Evolutionary conservation across 305 asterid genomes (phyloP), one percentile per base, ranked within the genome.

Genomic region (Caryopteris hybrid): DNA sequence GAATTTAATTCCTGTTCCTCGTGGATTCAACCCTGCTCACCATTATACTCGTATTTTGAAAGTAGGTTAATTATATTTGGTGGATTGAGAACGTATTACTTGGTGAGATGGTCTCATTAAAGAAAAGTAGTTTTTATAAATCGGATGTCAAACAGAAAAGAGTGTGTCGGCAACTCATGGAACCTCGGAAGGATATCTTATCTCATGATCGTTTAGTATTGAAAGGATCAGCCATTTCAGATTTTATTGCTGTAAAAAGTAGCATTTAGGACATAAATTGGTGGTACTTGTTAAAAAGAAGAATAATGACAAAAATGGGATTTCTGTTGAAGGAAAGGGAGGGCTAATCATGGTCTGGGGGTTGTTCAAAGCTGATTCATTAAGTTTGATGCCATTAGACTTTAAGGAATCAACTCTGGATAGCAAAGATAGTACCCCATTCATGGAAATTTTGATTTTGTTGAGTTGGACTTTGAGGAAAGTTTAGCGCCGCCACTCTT

Each of bases 311-410:
- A 84, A 78, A 71, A 84, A 81, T 68, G 75, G 58, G 60, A 73
- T 93, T 33, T 74, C 64, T 41, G 83, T 90, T 42, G 88, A 90
- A 56, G 74, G 31, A 31, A 55, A 73, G 16, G 74, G 64, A 16
- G 86, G 75, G 39, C 72, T 87, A 12, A 46, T 78, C 70, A 77
- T 88, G 91, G 55, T 74, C 43, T 90, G 97, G 96, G 90, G 96
- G 8, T 39, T 82, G 64, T 90, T 83, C 79, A 83, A 85, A 55
- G 80, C 84, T 29, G 81, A 88, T 77, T 81, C 90, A 7, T 69
- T 77, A 56, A 70, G 65, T 67, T 78, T 88, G 71, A 76, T 85
- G 88, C 83, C 83, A 43, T 54, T 81, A 42, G 84, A 81, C 71
- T 80, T 48, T 61, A 79, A 80, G 25, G 45, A 57, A 48, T 63